Conservation (phyloP, 1,139 yeast species). For the Pichia sorboxylosa region DNA sequence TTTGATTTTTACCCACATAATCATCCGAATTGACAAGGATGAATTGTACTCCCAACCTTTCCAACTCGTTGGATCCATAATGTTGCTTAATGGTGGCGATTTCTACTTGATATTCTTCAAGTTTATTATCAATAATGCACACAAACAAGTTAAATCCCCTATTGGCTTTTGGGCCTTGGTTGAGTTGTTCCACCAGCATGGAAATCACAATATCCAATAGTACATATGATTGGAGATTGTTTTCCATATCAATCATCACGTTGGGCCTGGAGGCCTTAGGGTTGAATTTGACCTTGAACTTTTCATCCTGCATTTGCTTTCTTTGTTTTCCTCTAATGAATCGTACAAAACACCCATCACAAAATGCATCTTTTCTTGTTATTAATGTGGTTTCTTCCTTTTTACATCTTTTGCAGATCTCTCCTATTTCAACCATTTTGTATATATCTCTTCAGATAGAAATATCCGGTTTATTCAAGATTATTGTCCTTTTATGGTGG, state of each 20-base stretch:
- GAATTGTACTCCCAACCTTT: conserved; percentile 22
- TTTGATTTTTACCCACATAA: conserved; percentile 12
- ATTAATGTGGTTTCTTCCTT: conserved; percentile 32
- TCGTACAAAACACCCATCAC: conserved; percentile 56
- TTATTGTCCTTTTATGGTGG: too few relatives aligned
- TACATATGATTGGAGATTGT: conserved; percentile 57
- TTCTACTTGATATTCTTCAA: conserved; percentile 1
- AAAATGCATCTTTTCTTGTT: conserved; percentile 63
- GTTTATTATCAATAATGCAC: conserved; percentile 33
- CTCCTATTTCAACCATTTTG: conserved; percentile 6
- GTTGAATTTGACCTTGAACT: conserved; percentile 56
- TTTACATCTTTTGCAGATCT: conserved; percentile 41
- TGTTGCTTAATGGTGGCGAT: conserved; percentile 13
- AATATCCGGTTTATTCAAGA: too few relatives aligned
- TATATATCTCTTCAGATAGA: background rate
- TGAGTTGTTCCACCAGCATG: conserved; percentile 47
- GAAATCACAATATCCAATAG: conserved; percentile 55
- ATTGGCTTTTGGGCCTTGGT: conserved; percentile 44
- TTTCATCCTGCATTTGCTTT: conserved; percentile 59
- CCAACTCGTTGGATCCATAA: conserved; percentile 13
- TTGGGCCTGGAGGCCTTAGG: conserved; percentile 9
- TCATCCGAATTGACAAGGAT: conserved; percentile 31
- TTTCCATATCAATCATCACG: conserved; percentile 49
- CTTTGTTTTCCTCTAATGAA: conserved; percentile 73
- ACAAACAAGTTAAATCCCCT: conserved; percentile 58